These are phyloP conservation scores for Neobulgaria alba DNA, from an alignment of 2,329 filamentous ascomycete species.

Conservation along the genomic window DNA sequence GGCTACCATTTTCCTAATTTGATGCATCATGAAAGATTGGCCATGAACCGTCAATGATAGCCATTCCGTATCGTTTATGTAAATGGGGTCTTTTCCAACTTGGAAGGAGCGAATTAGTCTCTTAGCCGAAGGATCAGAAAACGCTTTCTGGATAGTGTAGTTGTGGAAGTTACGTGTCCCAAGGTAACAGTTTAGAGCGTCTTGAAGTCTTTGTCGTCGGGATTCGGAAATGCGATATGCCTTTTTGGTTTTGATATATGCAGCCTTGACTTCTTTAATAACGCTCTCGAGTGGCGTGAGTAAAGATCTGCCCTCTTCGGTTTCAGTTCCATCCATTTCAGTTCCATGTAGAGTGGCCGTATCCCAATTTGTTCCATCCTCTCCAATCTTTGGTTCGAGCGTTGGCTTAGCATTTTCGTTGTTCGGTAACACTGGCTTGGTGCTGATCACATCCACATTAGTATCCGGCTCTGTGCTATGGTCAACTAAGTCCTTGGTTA, in stretches of 20 bases:
- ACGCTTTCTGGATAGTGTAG: slow-evolving; percentile 86
- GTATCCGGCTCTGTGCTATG: no score
- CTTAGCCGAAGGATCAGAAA: slow-evolving; percentile 74
- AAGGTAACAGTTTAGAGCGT: slow-evolving; percentile 63
- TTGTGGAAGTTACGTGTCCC: slow-evolving; percentile 95
- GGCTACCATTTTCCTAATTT: slow-evolving; percentile 98
- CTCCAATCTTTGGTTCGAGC: neutral
- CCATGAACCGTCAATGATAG: slow-evolving; percentile 92
- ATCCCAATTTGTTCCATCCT: neutral
- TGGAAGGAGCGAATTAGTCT: slow-evolving; percentile 89
- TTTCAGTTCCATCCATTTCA: neutral
- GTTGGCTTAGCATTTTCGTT: neutral
- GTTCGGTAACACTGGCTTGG: neutral
- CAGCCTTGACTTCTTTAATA: slow-evolving; percentile 66
- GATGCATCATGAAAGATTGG: slow-evolving; percentile 99
- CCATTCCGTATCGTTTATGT: slow-evolving; percentile 92
- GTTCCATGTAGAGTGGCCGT: no score
- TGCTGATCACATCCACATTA: neutral
- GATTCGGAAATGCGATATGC: slow-evolving; percentile 69
- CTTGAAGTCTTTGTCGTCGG: slow-evolving; percentile 68
- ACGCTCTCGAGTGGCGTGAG: slow-evolving; percentile 50
- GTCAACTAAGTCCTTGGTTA: no score
- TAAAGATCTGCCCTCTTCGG: slow-evolving; percentile 7
- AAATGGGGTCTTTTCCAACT: slow-evolving; percentile 65
- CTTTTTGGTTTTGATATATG: slow-evolving; percentile 75